Evolutionary conservation across 2,329 filamentous ascomycete genomes (phyloP), one percentile per base, ranked within the genome.

Genomic region (Diaporthe ampelina): DNA sequence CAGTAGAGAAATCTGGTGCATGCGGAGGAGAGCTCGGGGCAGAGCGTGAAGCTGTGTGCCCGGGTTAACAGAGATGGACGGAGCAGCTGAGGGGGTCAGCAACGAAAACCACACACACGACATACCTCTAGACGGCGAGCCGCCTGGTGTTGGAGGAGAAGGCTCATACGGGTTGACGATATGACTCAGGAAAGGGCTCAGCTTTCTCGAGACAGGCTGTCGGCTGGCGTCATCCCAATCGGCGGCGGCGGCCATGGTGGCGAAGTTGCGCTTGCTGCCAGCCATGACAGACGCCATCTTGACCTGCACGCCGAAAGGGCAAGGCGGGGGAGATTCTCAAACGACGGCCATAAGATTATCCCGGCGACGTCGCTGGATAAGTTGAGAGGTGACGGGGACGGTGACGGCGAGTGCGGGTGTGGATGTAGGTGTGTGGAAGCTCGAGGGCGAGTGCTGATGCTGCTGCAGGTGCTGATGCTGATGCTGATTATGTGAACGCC

Each of bases 191-290:
- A 63, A 74, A 1, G 74, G 61, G 24, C 68, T 72, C 26, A 63
- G 68, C 48, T 56, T 50, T 21, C 32, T 69, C 17, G 74, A 74
- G 15, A 26, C n/a, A 1, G 48, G 32, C 11, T 65, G 29, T 17
- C 48, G 68, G 19, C 65, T 68, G 40, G 52, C 58, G 43, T 61
- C 54, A 17, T 75, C 74, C 76, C 74, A 75, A 4, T 74, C 54
- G 32, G 70, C 57, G 45, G 76, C 77, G 24, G 70, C 57, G 40
- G 76, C 77, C 76, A 79, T 78, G 26, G 75, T 58, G 24, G 79
- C 74, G 57, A 78, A 79, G 63, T 75, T 76, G 52, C 79, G 79
- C 75, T 80, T 80, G 58, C 77, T 72, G 57, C 79, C 79, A 7
- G 76, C 74, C 35, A 75, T 50, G n/a, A 70, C 67, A 26, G 76